phyloP scores from a whole-genome alignment of 176 grass and related monocot genomes.

The Dactylis glomerata region DNA sequence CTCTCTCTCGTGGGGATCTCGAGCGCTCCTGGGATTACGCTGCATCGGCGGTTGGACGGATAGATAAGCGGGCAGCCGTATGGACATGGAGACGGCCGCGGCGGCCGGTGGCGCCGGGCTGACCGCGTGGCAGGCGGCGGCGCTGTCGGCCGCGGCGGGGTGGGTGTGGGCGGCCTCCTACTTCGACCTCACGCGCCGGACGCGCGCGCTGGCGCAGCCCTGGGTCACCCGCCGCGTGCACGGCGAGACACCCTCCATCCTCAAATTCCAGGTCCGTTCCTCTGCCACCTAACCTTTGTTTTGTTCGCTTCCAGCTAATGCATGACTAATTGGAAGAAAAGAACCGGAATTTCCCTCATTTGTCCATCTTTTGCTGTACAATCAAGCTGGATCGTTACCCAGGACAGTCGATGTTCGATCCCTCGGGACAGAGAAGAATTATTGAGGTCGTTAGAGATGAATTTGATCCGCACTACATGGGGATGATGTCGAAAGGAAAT shows the following conservation, averaged over 20 bases:
- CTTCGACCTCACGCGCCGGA: constrained; percentile 73
- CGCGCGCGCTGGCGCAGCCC: constrained; percentile 59
- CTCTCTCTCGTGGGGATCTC: constrained; percentile 15
- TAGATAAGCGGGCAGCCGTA: neutral
- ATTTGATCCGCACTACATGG: neutral
- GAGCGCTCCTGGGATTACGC: neutral
- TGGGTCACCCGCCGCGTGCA: constrained; percentile 68
- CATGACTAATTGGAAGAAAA: neutral
- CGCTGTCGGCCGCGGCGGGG: constrained; percentile 53
- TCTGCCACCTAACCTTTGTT: neutral
- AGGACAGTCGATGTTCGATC: neutral
- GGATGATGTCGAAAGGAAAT: neutral
- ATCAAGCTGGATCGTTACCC: neutral
- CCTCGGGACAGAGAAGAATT: neutral
- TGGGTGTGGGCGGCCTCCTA: constrained; percentile 78
- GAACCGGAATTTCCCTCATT: constrained; percentile 7
- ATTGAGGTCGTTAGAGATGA: neutral
- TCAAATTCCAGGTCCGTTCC: constrained; percentile 66
- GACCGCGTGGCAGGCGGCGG: constrained; percentile 73
- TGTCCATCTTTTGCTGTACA: neutral
- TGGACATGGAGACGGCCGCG: constrained; percentile 20
- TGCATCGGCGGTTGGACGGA: neutral
- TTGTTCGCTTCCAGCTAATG: neutral
- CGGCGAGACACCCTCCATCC: constrained; percentile 58
- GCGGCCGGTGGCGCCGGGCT: constrained; percentile 49